A percentile compares a stretch with the other conserved stretches of the same genome.
phyloP scores from a whole-genome alignment of 768 basidiomycete species.

The Hypholoma sublateritium region DNA sequence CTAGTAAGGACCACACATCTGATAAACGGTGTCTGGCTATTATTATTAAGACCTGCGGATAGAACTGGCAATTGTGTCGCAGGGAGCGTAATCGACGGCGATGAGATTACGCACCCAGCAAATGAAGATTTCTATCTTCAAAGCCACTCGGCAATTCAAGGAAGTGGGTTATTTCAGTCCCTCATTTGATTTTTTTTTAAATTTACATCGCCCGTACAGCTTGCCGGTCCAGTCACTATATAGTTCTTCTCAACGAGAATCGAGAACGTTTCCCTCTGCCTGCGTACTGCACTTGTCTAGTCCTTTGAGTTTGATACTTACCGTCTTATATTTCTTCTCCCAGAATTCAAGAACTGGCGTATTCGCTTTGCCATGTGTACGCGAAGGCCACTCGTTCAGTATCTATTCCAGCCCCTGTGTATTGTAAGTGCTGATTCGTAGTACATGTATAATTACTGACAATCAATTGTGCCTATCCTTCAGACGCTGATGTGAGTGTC shows the following conservation, averaged over 20 bases:
- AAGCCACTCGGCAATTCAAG: conserved; percentile 55
- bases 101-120: conserved; percentile 43
- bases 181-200: background rate
- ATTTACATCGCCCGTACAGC: conserved; percentile 5
- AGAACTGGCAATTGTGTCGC: conserved; percentile 49
- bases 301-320: no score
- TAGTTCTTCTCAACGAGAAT: conserved; percentile 22
- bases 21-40: no score
- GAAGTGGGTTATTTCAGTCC: conserved; percentile 36
- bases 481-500: conserved; percentile 22
- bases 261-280: no score
- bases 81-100: conserved; percentile 42
- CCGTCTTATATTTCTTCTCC: background rate
- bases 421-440: conserved; percentile 21
- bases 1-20: no score
- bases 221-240: conserved; percentile 25
- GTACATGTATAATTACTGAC: background rate
- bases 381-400: conserved; percentile 31
- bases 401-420: conserved; percentile 30
- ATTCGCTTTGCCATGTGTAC: conserved; percentile 25
- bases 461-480: background rate
- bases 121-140: conserved; percentile 56
- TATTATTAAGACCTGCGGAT: background rate
- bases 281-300: no score
- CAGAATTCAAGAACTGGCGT: conserved; percentile 25